Evolutionary conservation across 768 basidiomycete species (phyloP), one percentile per base, ranked within the genome.

Genomic region (Strobilomyces confusus): DNA sequence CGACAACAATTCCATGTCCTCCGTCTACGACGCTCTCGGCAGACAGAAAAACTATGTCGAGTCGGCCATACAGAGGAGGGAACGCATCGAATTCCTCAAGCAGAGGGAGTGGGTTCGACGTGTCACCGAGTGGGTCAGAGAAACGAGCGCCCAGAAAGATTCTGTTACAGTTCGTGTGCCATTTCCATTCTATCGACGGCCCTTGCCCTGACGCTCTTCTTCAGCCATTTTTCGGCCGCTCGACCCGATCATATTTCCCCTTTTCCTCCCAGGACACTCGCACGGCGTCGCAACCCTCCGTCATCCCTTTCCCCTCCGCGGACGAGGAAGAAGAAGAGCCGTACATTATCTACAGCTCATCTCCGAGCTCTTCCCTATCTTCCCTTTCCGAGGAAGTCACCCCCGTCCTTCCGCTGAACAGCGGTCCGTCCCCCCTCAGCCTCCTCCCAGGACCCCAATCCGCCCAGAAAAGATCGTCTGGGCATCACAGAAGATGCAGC

Each of bases 31-130:
- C 65, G 30, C 66, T 14, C 74, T 68, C 15, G 78, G 77, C 30
- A 70, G 79, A 30, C 78, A 78, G 64, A 63, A 72, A 53, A 67
- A 63, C 33, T 81, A 72, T 52, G 48, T 70, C 30, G 81, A 82
- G 66, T 75, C 74, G 1, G 62, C 65, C 22, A 61, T 72, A 1
- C 81, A 83, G 66, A 69, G 79, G 23, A 71, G 71, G 44, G 77
- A 79, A 54, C 79, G 80, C 56, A 69, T 75, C 53, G 78, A 78
- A n/a, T 80, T 82, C 58, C 63, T 79, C 41, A 76, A 76, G 49
- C 73, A 69, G 51, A 71, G 75, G 42, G 77, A 77, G 55, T 75
- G 72, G 56, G 73, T 80, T 1, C 63, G 69, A 17, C 63, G 73
- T 25, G 67, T 73, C 63, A 61, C 73, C 1, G 68, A 73, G 48